Conservation (phyloP, 2,329 filamentous ascomycete genomes). For the Tolypocladium endophyticum region DNA sequence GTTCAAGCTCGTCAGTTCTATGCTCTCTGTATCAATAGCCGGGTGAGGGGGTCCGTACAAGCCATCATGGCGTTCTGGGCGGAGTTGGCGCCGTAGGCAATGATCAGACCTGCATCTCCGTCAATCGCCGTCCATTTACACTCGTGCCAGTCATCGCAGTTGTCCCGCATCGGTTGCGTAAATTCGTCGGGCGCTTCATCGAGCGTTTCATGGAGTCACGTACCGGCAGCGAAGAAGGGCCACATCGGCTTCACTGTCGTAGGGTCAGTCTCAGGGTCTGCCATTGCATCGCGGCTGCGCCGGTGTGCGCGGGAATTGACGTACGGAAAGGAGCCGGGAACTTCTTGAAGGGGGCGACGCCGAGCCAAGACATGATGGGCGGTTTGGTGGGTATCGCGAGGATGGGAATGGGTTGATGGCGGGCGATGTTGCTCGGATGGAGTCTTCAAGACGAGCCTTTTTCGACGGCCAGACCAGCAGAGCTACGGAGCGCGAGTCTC, state of each 20-base stretch:
- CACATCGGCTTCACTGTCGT: constrained; percentile 73
- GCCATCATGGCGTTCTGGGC: constrained; percentile 66
- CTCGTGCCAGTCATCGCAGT: not conserved
- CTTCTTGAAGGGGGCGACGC: constrained; percentile 59
- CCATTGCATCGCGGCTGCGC: constrained; percentile 6
- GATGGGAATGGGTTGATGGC: constrained; percentile 23
- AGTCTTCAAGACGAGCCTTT: constrained; percentile 29
- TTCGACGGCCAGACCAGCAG: constrained; percentile 18
- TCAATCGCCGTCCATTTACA: not conserved
- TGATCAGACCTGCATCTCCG: constrained; percentile 56
- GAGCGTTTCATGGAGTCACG: constrained; percentile 25
- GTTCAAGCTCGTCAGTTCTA: constrained; percentile 14
- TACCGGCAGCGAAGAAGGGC: constrained; percentile 94
- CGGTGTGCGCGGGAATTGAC: constrained; percentile 32
- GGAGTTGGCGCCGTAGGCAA: constrained; percentile 87
- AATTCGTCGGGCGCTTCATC: constrained; percentile 4
- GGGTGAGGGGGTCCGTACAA: constrained; percentile 42
- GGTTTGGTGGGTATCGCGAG: constrained; percentile 24
- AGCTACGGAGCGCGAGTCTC: constrained; percentile 20
- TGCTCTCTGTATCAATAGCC: not conserved
- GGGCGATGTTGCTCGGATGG: constrained; percentile 17
- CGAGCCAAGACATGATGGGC: constrained; percentile 65
- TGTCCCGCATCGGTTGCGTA: not conserved
- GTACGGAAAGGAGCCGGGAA: constrained; percentile 69
- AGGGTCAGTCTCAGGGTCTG: constrained; percentile 15